phyloP scores from a whole-genome alignment of 257 asterid species.

The Verbascum thapsus region DNA sequence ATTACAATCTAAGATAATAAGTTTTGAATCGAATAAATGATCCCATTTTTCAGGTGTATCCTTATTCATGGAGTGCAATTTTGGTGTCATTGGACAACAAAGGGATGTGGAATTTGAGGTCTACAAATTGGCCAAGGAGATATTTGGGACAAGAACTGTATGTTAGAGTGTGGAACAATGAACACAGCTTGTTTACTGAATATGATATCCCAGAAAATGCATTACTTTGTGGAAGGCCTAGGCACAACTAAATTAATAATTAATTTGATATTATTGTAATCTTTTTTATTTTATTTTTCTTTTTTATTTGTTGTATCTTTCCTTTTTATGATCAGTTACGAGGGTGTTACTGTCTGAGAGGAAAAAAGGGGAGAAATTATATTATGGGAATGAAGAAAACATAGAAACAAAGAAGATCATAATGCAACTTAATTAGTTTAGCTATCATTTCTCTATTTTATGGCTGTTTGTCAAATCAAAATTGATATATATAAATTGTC shows the following conservation, averaged over 20 bases:
- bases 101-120: slow-evolving; percentile 94
- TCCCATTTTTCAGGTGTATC: slow-evolving; percentile 65
- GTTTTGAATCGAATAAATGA: no score
- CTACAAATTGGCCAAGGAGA: slow-evolving; percentile 64
- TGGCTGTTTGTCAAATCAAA: slow-evolving; percentile 10
- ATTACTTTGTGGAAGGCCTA: slow-evolving; percentile 66
- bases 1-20: no score
- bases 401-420: background rate
- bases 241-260: background rate
- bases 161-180: slow-evolving; percentile 64
- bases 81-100: slow-evolving; percentile 69
- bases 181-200: slow-evolving; percentile 53
- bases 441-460: slow-evolving; percentile 13
- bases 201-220: slow-evolving; percentile 55
- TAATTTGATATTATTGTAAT: background rate
- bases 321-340: slow-evolving; percentile 42
- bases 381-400: background rate
- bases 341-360: slow-evolving; percentile 52
- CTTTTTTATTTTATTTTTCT: no score
- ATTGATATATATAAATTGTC: slow-evolving; percentile 17
- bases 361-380: background rate
- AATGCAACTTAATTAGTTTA: slow-evolving; percentile 28
- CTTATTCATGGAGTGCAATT: slow-evolving; percentile 72
- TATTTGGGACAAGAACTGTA: slow-evolving; percentile 80
- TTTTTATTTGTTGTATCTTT: background rate